A percentile compares a stretch with the other conserved stretches of the same genome.
Evolutionary conservation across 2,329 filamentous ascomycete species (phyloP).

Genomic region (Aspergillus piperis): DNA sequence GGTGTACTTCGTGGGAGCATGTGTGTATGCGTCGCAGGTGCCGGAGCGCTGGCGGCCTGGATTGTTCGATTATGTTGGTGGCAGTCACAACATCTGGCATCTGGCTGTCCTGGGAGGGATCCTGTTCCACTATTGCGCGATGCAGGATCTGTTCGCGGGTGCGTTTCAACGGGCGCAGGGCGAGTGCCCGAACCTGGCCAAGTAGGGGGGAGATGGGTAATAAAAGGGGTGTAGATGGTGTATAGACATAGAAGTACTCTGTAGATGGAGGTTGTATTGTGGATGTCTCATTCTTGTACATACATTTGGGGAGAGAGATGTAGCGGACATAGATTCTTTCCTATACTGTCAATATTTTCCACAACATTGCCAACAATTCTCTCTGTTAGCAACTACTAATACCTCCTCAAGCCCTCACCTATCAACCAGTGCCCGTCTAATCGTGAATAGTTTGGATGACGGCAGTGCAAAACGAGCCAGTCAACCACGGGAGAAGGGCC

Average conservation of each 20-base stretch:
- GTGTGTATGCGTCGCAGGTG: slow-evolving; percentile 86
- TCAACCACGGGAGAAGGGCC: no score
- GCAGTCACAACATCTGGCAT: slow-evolving; percentile 98
- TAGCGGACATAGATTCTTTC: no score
- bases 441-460: no score
- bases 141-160: slow-evolving; percentile 88
- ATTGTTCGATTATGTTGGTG: slow-evolving; percentile 91
- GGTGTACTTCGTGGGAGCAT: slow-evolving; percentile 82
- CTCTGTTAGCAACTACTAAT: no score
- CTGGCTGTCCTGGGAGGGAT: slow-evolving; percentile 92
- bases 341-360: no score
- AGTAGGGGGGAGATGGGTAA: neutral
- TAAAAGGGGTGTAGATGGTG: neutral
- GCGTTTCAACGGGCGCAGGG: slow-evolving; percentile 69
- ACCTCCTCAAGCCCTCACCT: no score
- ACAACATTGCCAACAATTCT: no score
- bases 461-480: no score
- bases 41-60: slow-evolving; percentile 93
- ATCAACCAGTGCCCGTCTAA: no score
- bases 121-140: slow-evolving; percentile 93
- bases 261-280: neutral
- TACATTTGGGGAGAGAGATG: neutral
- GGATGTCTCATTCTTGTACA: slow-evolving; percentile 5
- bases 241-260: neutral
- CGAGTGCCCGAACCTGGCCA: slow-evolving; percentile 38